These are phyloP conservation scores for Stagonosporopsis rhizophila DNA, from an alignment of 2,329 filamentous ascomycete species.

Conservation along the genomic window DNA sequence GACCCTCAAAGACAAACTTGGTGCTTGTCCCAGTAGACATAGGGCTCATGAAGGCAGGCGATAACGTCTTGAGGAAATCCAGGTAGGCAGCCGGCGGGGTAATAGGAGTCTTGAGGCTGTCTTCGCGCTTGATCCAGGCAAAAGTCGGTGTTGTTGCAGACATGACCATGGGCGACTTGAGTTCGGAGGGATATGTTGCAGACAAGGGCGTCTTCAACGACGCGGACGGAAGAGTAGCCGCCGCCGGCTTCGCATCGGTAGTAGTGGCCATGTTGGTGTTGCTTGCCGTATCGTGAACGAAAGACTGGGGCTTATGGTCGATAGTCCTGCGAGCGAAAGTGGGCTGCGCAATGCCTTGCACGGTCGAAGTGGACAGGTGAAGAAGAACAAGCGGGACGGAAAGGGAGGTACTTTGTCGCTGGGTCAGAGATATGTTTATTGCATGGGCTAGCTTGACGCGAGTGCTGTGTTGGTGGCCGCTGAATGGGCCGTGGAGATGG, in stretches of 20 bases:
- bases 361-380: slow-evolving; percentile 33
- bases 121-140: slow-evolving; percentile 68
- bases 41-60: slow-evolving; percentile 73
- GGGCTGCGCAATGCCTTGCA: slow-evolving; percentile 40
- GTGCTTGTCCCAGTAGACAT: slow-evolving; percentile 64
- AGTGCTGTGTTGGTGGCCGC: slow-evolving; percentile 44
- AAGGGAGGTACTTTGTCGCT: slow-evolving; percentile 35
- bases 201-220: slow-evolving; percentile 65
- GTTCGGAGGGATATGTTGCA: slow-evolving; percentile 62
- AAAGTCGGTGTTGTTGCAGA: slow-evolving; percentile 56
- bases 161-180: slow-evolving; percentile 69
- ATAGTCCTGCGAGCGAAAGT: slow-evolving; percentile 29
- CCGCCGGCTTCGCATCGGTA: slow-evolving; percentile 51
- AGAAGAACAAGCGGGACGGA: slow-evolving; percentile 33
- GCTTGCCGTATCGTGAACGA: slow-evolving; percentile 37
- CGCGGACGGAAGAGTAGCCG: slow-evolving; percentile 37
- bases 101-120: slow-evolving; percentile 79
- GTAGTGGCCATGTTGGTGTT: slow-evolving; percentile 48
- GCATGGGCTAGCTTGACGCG: slow-evolving; percentile 36
- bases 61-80: slow-evolving; percentile 88
- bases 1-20: slow-evolving; percentile 57
- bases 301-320: slow-evolving; percentile 36
- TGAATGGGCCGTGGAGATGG: slow-evolving; percentile 38
- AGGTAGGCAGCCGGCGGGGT: slow-evolving; percentile 89
- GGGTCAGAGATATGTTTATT: slow-evolving; percentile 44